phyloP scores from a whole-genome alignment of 2,329 filamentous ascomycete species.

The Fusarium armeniacum region DNA sequence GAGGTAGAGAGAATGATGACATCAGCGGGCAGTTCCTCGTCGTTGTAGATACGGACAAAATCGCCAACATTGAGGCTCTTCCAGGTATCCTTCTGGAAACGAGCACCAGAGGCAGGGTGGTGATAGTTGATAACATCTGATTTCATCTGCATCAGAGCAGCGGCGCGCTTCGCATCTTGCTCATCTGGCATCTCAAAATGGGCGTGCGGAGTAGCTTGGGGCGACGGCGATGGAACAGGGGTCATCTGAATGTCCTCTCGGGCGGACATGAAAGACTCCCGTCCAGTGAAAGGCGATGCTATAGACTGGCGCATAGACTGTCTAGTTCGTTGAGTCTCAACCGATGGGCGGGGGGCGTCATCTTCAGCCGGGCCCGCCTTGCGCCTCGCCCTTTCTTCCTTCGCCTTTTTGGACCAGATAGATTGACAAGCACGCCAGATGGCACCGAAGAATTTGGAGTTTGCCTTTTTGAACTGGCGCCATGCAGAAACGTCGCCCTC shows the following conservation, averaged over 20 bases:
- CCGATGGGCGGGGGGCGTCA: slow-evolving; percentile 74
- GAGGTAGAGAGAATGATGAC: slow-evolving; percentile 93
- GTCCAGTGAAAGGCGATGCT: slow-evolving; percentile 67
- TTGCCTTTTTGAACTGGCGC: slow-evolving; percentile 93
- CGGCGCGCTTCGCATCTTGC: slow-evolving; percentile 53
- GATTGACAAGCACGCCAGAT: slow-evolving; percentile 64
- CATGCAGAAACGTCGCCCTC: slow-evolving; percentile 88
- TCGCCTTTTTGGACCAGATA: slow-evolving; percentile 66
- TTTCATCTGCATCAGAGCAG: slow-evolving; percentile 62
- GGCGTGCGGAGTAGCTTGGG: slow-evolving; percentile 55
- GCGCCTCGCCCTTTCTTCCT: slow-evolving; percentile 63
- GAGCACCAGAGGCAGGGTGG: slow-evolving; percentile 75
- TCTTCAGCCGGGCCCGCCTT: slow-evolving; percentile 54
- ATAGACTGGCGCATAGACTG: slow-evolving; percentile 57
- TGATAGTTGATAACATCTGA: slow-evolving; percentile 79
- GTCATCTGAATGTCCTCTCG: slow-evolving; percentile 93
- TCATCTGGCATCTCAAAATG: slow-evolving; percentile 59
- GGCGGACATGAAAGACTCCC: slow-evolving; percentile 67
- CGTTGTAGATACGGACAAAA: slow-evolving; percentile 95
- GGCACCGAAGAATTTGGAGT: slow-evolving; percentile 70
- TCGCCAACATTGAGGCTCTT: slow-evolving; percentile 96
- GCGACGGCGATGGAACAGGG: slow-evolving; percentile 86
- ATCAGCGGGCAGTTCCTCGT: slow-evolving; percentile 95
- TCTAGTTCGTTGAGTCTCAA: slow-evolving; percentile 55
- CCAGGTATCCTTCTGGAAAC: slow-evolving; percentile 95